Conservation (phyloP, 2,329 filamentous ascomycete species). For the Exophiala alcalophila region DNA sequence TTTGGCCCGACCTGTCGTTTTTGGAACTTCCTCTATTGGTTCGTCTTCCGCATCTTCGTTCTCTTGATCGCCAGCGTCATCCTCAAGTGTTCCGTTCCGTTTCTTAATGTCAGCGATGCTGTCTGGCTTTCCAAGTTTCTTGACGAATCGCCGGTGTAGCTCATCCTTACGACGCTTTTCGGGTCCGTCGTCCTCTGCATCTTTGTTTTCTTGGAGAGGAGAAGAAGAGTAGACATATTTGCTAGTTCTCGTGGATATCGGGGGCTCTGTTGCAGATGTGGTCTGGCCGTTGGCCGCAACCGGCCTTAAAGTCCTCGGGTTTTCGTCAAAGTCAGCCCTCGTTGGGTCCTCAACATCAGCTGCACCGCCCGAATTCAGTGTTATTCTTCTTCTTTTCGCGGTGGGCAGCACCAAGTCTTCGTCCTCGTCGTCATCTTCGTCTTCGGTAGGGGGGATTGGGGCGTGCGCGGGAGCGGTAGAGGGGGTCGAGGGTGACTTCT, state of each 20-base stretch:
- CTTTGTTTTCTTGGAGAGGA: slow-evolving; percentile 39
- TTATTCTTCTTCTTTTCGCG: slow-evolving; percentile 41
- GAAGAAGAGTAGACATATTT: slow-evolving; percentile 59
- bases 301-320: slow-evolving; percentile 6
- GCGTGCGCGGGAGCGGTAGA: neutral
- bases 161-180: slow-evolving; percentile 62
- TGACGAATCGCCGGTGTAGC: slow-evolving; percentile 80
- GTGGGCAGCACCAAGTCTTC: slow-evolving; percentile 41
- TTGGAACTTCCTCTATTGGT: slow-evolving; percentile 50
- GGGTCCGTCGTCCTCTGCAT: slow-evolving; percentile 43
- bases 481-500: slow-evolving; percentile 13
- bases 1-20: slow-evolving; percentile 53
- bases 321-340: slow-evolving; percentile 5
- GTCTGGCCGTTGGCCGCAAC: slow-evolving; percentile 23
- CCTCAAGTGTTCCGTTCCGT: slow-evolving; percentile 53
- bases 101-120: slow-evolving; percentile 68
- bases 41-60: slow-evolving; percentile 60
- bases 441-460: neutral
- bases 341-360: slow-evolving; percentile 23
- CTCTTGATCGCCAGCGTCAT: slow-evolving; percentile 52
- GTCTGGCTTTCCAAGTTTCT: slow-evolving; percentile 83
- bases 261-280: slow-evolving; percentile 1
- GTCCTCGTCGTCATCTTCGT: slow-evolving; percentile 38
- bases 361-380: slow-evolving; percentile 28
- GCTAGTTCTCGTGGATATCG: slow-evolving; percentile 50